Evolutionary conservation across 306 rosid genomes (phyloP), one percentile per base, ranked within the genome.

Genomic region (Hippophae rhamnoides): DNA sequence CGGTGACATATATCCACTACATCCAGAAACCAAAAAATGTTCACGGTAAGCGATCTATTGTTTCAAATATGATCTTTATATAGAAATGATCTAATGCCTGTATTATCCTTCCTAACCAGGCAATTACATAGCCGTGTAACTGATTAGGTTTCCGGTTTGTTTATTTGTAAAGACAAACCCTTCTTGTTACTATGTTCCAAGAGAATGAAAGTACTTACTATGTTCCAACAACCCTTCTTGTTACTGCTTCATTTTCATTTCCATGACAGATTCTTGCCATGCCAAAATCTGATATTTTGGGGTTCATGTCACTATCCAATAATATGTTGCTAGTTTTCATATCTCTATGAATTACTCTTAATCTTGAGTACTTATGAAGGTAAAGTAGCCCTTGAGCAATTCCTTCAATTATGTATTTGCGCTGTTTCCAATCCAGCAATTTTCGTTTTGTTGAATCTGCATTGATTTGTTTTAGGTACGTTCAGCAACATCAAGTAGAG

Each of bases 351-450:
- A 70, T 57, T 5, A 50, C 18, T 25, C 60, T 46, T 3, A 70
- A 8, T 58, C 64, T 63, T 0, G 75, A 71, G 64, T 51, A 71
- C 57, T 59, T 58, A 3, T 64, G 76, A 49, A 59, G 61, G 14
- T 64, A 58, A 40, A 64, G 56, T 23, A 64, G 65, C 47, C 63
- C 66, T 53, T 58, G 66, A 31, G 65, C 70, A 38, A 58, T 57
- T 25, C 69, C 61, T 70, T 71, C 61, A n/a, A 71, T 18, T 3
- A 64, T 71, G 41, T 7, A 13, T 14, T 43, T 14, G 5, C 57
- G 43, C 40, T 64, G 54, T 5, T 47, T 44, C 61, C 76, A 58
- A 40, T 58, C 65, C 51, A 63, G 46, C 13, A 23, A 23, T 3
- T 43, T n/a, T 10, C 57, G 26, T 51, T 51, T 63, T 13, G 14